phyloP scores from a whole-genome alignment of 768 basidiomycete genomes.

The Austroboletus eburneus region DNA sequence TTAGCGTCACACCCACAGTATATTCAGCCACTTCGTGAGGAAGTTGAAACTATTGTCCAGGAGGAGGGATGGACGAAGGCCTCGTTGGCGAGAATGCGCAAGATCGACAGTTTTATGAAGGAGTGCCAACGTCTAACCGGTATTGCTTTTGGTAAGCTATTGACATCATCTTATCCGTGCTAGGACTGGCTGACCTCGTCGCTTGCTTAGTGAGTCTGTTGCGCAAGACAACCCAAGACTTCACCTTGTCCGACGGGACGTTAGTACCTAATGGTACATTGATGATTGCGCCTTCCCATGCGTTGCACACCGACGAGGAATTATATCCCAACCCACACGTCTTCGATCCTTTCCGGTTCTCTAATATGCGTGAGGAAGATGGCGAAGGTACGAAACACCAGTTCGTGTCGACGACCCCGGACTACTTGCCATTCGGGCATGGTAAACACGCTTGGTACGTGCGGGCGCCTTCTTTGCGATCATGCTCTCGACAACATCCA shows the following conservation, averaged over 20 bases:
- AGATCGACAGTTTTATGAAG: conserved; percentile 39
- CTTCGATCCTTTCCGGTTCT: conserved; percentile 39
- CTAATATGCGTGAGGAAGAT: neutral
- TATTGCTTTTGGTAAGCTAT: conserved; percentile 10
- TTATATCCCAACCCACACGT: conserved; percentile 31
- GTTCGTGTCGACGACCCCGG: neutral
- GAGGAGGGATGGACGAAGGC: conserved; percentile 28
- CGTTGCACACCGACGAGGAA: conserved; percentile 17
- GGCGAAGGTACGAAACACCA: neutral
- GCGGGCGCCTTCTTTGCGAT: no score
- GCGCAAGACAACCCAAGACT: conserved; percentile 30
- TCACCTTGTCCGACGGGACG: conserved; percentile 38
- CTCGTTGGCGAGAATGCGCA: conserved; percentile 27
- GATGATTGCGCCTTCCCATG: conserved; percentile 17
- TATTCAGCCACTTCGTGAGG: conserved; percentile 33
- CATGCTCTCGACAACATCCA: no score
- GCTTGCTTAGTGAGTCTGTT: conserved; percentile 22
- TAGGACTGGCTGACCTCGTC: neutral
- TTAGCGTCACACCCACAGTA: conserved; percentile 35
- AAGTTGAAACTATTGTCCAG: conserved; percentile 29
- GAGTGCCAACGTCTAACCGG: conserved; percentile 34
- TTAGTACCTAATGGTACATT: conserved; percentile 32
- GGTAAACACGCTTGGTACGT: no score
- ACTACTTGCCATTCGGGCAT: neutral
- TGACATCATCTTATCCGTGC: conserved; percentile 10